Evolutionary conservation across 78 protist genomes (phyloP), one percentile per base, ranked within the genome.

Genomic region (Pelomyxa schiedti): DNA sequence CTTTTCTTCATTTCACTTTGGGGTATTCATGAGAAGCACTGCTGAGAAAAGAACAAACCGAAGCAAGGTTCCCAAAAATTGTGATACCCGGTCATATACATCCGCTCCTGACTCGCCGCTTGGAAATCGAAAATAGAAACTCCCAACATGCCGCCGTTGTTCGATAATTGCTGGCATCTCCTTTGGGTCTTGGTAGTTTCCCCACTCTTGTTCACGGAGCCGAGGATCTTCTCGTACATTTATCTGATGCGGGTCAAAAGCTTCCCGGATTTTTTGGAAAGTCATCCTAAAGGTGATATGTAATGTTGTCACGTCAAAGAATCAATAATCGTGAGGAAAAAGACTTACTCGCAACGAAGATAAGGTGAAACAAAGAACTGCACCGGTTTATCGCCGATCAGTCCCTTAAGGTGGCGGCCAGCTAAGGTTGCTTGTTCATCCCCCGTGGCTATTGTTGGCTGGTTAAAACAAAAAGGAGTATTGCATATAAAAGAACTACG

Each of bases 181-280:
- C n/a, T 0, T 67, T 0, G 24, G 8, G 9, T 0, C 36, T 67
- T 84, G 88, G 42, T 79, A 66, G 40, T 86, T 84, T 35, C 91
- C 88, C n/a, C 78, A 84, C 1, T 87, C 88, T 64, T 84, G 91
- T 78, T 87, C 91, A 28, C 88, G 68, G 52, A 87, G 3, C 16
- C 91, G 41, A 39, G 88, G 89, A 28, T 87, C 91, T 6, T 75
- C 78, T 26, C 66, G 66, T 32, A 73, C 67, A 6, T 36, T 4
- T 4, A 1, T 4, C 2, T 47, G 28, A 4, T 3, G 2, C 39
- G 2, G 32, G 35, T 9, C 9, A 35, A 1, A 0, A 1, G 42
- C 7, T 38, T 74, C 37, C 32, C 1, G 66, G 1, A 42, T 2
- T 9, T 8, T 22, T 2, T 32, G 7, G 24, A 8, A 42, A 1